These are phyloP conservation scores for Ophiosphaerella herpotricha DNA, from an alignment of 2,329 filamentous ascomycete species.

Conservation along the genomic window DNA sequence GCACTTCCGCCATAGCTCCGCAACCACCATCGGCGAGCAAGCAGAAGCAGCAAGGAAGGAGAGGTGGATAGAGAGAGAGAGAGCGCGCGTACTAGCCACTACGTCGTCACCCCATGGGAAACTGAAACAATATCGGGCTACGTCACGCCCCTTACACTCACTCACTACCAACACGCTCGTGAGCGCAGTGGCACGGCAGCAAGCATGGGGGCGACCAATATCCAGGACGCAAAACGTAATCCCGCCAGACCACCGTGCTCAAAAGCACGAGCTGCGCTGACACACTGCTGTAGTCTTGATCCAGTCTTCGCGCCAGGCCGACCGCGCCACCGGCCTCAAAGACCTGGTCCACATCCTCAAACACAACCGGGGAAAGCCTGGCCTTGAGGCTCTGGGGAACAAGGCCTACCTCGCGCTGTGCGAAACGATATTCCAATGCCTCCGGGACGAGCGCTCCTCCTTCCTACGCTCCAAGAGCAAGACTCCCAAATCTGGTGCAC, in stretches of 20 bases:
- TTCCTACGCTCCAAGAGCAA: conserved; percentile 60
- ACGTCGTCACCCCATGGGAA: too few relatives aligned
- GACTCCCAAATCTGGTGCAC: conserved; percentile 40
- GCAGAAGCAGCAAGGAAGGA: not conserved
- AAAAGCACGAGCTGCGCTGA: conserved; percentile 11
- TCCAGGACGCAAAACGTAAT: conserved; percentile 43
- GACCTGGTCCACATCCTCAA: conserved; percentile 62
- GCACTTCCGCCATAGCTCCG: conserved; percentile 25
- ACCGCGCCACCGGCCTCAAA: conserved; percentile 57
- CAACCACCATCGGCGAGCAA: conserved; percentile 1
- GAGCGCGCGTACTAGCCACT: too few relatives aligned
- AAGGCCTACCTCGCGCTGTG: conserved; percentile 81
- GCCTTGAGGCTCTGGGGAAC: conserved; percentile 63
- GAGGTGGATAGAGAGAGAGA: not conserved
- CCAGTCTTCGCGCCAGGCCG: conserved; percentile 38
- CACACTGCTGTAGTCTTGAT: conserved; percentile 35
- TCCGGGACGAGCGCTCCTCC: conserved; percentile 67
- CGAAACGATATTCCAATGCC: conserved; percentile 76
- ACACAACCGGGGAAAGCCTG: conserved; percentile 54
- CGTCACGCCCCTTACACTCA: conserved; percentile 8
- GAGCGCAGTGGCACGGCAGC: conserved; percentile 7
- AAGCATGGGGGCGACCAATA: conserved; percentile 37
- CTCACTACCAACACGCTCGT: conserved; percentile 5
- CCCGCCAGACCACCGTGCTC: conserved; percentile 13
- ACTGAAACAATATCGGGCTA: conserved; percentile 3